phyloP scores from a whole-genome alignment of 2,329 filamentous ascomycete genomes.

The Beauveria asiatica region DNA sequence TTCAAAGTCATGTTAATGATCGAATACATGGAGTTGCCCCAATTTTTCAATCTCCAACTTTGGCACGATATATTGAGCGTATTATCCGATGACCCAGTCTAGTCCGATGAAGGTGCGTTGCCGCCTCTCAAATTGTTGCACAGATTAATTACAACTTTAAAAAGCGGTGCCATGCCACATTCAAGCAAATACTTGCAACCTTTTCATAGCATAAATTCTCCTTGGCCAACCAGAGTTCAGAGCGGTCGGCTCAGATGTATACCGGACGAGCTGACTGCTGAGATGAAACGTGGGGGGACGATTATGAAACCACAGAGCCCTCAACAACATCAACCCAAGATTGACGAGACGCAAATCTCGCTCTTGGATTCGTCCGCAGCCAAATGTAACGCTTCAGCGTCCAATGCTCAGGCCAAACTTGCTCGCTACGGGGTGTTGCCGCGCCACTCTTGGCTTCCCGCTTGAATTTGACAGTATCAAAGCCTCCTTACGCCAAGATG shows the following conservation, averaged over 20 bases:
- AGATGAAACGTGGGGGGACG: conserved; percentile 12
- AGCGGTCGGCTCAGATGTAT: conserved; percentile 2
- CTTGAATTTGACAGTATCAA: not conserved
- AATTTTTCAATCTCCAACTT: not conserved
- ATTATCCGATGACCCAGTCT: conserved; percentile 2
- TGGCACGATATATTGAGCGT: not conserved
- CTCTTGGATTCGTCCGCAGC: not conserved
- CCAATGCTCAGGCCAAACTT: not conserved
- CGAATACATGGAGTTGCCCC: not conserved
- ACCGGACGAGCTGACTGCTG: conserved; percentile 18
- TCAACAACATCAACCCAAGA: not conserved
- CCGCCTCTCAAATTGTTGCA: not conserved
- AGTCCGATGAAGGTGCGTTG: not conserved
- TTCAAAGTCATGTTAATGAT: not conserved
- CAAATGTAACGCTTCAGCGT: not conserved
- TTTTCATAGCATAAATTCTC: not conserved
- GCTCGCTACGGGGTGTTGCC: not conserved
- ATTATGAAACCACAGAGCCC: not conserved
- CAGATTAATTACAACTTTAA: not conserved
- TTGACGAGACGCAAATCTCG: not conserved
- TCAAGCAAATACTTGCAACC: not conserved
- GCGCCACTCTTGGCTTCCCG: not conserved
- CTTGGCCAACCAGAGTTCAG: conserved; percentile 1
- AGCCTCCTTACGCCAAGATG: conserved; percentile 1
- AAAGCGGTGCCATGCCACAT: not conserved